These are phyloP conservation scores for Jamesozyma hellenica DNA, from an alignment of 805 yeast species.

Conservation along the genomic window DNA sequence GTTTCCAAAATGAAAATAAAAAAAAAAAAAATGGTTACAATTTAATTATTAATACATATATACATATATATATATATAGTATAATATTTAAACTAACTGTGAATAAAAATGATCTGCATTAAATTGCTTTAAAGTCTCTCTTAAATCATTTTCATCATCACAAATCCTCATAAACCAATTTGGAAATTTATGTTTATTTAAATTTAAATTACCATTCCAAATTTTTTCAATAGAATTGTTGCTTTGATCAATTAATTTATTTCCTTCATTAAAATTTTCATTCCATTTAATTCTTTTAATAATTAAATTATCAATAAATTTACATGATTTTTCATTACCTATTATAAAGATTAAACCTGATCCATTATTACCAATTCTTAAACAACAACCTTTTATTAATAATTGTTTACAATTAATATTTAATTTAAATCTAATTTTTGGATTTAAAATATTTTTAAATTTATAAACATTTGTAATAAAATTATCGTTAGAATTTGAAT, in stretches of 20 bases:
- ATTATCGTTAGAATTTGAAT: not conserved
- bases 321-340: conserved; percentile 56
- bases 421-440: conserved; percentile 62
- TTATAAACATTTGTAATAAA: conserved; percentile 42
- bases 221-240: conserved; percentile 39
- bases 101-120: conserved; percentile 36
- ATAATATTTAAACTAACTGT: not conserved
- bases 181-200: conserved; percentile 38
- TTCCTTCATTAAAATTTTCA: conserved; percentile 32
- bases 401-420: conserved; percentile 74
- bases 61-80: not conserved
- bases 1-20: conserved; percentile 2
- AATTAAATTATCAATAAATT: conserved; percentile 54
- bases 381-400: conserved; percentile 52
- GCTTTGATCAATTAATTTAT: conserved; percentile 30
- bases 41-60: not conserved
- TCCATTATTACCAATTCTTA: conserved; percentile 33
- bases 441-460: conserved; percentile 45
- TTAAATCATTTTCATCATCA: conserved; percentile 40
- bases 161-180: conserved; percentile 62
- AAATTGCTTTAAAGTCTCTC: conserved; percentile 39
- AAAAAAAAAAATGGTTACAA: too few relatives aligned
- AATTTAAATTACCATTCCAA: conserved; percentile 60
- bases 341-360: conserved; percentile 60
- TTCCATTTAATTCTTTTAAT: conserved; percentile 62